phyloP scores from a whole-genome alignment of 352 stramenopile genomes.

The Bremia lactucae region DNA sequence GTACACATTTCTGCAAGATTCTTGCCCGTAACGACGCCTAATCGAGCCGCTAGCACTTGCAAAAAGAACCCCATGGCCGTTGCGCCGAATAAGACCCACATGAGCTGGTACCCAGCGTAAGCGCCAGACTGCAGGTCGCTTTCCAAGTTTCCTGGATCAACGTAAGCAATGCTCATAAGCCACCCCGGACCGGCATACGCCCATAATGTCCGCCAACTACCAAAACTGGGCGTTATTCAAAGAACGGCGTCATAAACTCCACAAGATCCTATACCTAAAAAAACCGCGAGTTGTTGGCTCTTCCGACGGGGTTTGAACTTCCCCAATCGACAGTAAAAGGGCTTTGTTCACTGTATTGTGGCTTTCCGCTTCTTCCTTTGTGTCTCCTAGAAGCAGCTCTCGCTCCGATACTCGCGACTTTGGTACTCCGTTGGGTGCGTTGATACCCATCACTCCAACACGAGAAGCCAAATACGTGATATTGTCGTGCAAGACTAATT shows the following conservation, averaged over 20 bases:
- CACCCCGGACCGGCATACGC: constrained; percentile 73
- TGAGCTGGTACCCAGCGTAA: constrained; percentile 83
- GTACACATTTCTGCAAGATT: constrained; percentile 87
- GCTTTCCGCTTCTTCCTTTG: constrained; percentile 12
- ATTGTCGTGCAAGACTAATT: too few relatives aligned
- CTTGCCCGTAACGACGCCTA: constrained; percentile 87
- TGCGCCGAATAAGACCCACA: constrained; percentile 87
- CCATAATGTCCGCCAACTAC: constrained; percentile 68
- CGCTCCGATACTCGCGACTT: constrained; percentile 20
- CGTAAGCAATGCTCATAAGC: constrained; percentile 92
- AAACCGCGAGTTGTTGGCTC: constrained; percentile 14
- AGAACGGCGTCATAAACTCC: not conserved
- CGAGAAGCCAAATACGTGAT: too few relatives aligned
- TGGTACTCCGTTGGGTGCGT: too few relatives aligned
- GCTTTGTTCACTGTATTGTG: constrained; percentile 50
- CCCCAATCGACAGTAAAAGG: constrained; percentile 34
- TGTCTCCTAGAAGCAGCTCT: constrained; percentile 21
- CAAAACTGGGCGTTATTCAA: not conserved
- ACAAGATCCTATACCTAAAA: constrained; percentile 8
- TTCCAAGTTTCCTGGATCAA: constrained; percentile 94
- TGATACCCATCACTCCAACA: too few relatives aligned
- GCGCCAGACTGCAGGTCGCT: constrained; percentile 90
- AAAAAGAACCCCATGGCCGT: constrained; percentile 89
- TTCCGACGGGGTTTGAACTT: constrained; percentile 44
- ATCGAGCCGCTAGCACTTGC: constrained; percentile 85